Base-by-base conservation (phyloP, 2,329 filamentous ascomycete species). In the Neocatenulostroma microsporum region DNA sequence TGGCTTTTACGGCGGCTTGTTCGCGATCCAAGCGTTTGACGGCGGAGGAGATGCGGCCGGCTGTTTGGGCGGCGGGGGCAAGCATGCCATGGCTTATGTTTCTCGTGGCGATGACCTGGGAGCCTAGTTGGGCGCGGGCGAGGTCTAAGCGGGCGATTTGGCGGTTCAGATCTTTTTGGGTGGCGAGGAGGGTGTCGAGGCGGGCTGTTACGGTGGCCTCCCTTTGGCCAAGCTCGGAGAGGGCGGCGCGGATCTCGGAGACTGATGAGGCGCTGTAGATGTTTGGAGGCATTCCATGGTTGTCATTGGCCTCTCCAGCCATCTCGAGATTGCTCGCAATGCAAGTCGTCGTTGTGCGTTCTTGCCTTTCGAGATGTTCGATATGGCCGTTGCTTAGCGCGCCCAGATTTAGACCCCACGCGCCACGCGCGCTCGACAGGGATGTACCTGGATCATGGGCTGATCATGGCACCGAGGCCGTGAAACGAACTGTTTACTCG, bases 51-150 rank as follows among this genome's bases (percentile, higher is more conserved):
- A 96, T 82, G 39, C 84, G 78, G 36, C 80, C 79, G 3, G 91
- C 91, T 21, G 88, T 96, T 34, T 81, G 74, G 14, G 91, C 84
- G 20, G 91, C 88, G 28, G 80, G 76, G 26, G 85, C 80, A 41
- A 98, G 80, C 84, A 95, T 94, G 59, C 79, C 82, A 74, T 86
- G 84, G 69, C 84, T 84, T 55, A 98, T 82, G 29, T 80, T 72
- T 44, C 89, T 78, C 11, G 87, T 82, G 33, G 84, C 82, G 54
- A 88, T 82, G 34, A 83, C 84, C 57, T 96, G 91, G 4, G 86
- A 78, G 40, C 87, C 87, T 21, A 96, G 74, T 46, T 88, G 82
- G 27, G 88, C 88, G 48, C 91, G 84, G 37, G 95, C 74, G 20
- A 94, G 72, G 62, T 98, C 91, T 45, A 98, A 74, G 13, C 89